Evolutionary conservation across 768 basidiomycete species (phyloP).

Genomic region (Phylloporus sp.): DNA sequence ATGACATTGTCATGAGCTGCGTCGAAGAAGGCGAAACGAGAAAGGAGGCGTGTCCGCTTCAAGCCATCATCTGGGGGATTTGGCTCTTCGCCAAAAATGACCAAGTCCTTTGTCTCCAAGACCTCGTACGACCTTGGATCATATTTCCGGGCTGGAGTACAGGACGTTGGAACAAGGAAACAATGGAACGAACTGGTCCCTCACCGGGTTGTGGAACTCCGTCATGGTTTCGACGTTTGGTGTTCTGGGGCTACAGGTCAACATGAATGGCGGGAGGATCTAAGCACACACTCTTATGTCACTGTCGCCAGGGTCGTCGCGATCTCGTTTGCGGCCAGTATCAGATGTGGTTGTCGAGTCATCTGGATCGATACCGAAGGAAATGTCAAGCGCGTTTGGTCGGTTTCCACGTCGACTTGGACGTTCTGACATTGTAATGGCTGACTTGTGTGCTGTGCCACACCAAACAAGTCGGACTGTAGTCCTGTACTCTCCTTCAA

Average conservation of each 20-base stretch:
- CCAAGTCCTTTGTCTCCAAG: slow-evolving; percentile 33
- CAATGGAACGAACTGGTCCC: neutral
- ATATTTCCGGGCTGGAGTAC: slow-evolving; percentile 39
- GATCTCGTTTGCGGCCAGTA: slow-evolving; percentile 25
- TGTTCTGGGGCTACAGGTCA: slow-evolving; percentile 3
- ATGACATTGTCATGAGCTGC: slow-evolving; percentile 41
- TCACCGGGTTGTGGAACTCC: slow-evolving; percentile 12
- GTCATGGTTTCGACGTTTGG: slow-evolving; percentile 30
- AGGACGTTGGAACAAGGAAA: neutral
- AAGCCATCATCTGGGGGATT: slow-evolving; percentile 31
- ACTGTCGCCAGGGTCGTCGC: slow-evolving; percentile 3
- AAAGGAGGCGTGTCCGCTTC: slow-evolving; percentile 57
- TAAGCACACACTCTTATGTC: slow-evolving; percentile 15
- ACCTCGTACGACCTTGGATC: slow-evolving; percentile 29
- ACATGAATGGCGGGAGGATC: neutral
- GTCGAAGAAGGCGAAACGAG: slow-evolving; percentile 61
- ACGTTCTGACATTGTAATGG: neutral
- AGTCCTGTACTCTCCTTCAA: too few relatives aligned
- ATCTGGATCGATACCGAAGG: slow-evolving; percentile 38
- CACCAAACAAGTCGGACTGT: neutral
- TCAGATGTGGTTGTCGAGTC: slow-evolving; percentile 29
- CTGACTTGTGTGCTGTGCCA: neutral
- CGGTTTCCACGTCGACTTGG: slow-evolving; percentile 33
- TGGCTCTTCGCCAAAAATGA: slow-evolving; percentile 42
- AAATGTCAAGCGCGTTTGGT: slow-evolving; percentile 53